A percentile compares a stretch with the other conserved stretches of the same genome.
Conservation (phyloP, 202 grass and related monocot genomes). For the Hordeum pubiflorum region DNA sequence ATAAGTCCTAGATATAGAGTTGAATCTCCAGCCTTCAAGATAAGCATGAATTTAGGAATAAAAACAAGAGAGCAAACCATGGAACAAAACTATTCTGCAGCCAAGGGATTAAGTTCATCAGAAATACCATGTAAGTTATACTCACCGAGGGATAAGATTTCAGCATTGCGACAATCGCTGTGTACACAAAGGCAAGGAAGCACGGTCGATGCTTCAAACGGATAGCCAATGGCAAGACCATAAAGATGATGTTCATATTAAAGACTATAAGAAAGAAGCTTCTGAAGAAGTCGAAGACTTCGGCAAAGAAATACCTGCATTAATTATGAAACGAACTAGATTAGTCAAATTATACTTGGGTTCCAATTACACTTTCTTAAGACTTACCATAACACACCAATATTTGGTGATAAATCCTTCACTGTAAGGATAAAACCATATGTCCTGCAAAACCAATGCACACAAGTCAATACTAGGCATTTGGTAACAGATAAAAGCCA, state of each 20-base stretch:
- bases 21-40: constrained; percentile 75
- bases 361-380: neutral
- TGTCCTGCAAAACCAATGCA: constrained; percentile 60
- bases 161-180: constrained; percentile 60
- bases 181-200: constrained; percentile 92
- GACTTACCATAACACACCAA: constrained; percentile 87
- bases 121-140: constrained; percentile 24
- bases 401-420: constrained; percentile 82
- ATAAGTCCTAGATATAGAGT: constrained; percentile 92
- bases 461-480: constrained; percentile 9
- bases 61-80: neutral
- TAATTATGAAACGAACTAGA: constrained; percentile 22
- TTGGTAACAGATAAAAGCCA: constrained; percentile 10
- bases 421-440: constrained; percentile 93
- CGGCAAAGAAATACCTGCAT: constrained; percentile 98
- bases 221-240: constrained; percentile 82
- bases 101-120: neutral
- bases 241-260: constrained; percentile 89
- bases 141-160: constrained; percentile 97
- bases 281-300: constrained; percentile 94
- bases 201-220: constrained; percentile 77
- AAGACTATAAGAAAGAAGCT: constrained; percentile 94
- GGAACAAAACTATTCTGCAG: neutral
- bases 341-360: constrained; percentile 7
- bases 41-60: constrained; percentile 4